Base-by-base conservation (phyloP, 1,139 yeast genomes). In the Pneumocystis canis region DNA sequence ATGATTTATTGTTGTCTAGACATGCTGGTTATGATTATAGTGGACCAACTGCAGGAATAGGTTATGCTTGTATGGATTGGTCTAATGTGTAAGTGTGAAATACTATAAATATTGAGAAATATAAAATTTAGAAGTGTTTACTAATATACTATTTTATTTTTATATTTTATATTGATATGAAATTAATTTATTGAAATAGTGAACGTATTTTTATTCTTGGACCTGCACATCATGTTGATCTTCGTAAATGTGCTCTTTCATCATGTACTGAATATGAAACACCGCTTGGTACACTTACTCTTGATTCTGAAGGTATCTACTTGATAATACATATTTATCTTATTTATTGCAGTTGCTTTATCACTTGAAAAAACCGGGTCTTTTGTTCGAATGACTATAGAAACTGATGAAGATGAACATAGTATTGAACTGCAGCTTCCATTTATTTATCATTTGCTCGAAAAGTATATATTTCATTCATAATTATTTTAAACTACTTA, bases 341-440 rank as follows among this genome's bases (percentile, higher is more conserved):
- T 7, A 1, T 5, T 14, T 7, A 7, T 4, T 5, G 7, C 14
- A 47, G 54, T 47, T 0, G 20, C 14, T 3, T 9, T 3, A 14
- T 20, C 54, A 30, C 72, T 86, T 63, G 71, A 68, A 2, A 61
- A 66, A 2, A 70, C 74, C 4, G 74, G 75, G 2, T 66, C 79
- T 9, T 84, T 87, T 70, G 76, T 76, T 64, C 73, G 71, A 61
- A 86, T 92, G 94, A 74, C 78, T 58, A 68, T 72, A 1, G 80
- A 77, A 0, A 79, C 79, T 11, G 99, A 94, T 72, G 83, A 84
- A 65, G 87, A 85, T 37, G 99, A 94, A 72, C 99, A 92, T 72
- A 85, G 95, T 61, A 82, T 92, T 71, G 98, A 94, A 71, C 87
- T 94, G 96, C 98, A 92, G 73, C 81, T 87, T 70, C 96, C 97